Percentiles rank a stretch among this genome's conserved stretches.
phyloP scores from a whole-genome alignment of 2,329 filamentous ascomycete species.

The Ascomycota sp. region DNA sequence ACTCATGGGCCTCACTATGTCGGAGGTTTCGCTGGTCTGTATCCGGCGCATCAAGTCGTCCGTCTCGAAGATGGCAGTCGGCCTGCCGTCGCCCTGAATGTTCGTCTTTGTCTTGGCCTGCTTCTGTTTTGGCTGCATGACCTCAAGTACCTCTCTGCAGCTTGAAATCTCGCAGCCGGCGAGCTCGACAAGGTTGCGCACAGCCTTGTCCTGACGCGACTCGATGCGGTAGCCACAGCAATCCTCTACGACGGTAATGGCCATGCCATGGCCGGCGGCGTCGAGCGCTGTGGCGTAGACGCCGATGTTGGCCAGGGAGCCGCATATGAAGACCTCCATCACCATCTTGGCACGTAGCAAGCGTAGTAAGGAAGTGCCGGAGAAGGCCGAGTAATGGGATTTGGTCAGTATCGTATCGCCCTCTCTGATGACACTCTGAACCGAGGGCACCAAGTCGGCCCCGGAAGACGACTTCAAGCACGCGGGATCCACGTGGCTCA shows the following conservation, averaged over 20 bases:
- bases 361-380: slow-evolving; percentile 50
- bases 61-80: not conserved
- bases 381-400: slow-evolving; percentile 74
- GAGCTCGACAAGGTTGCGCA: slow-evolving; percentile 50
- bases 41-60: too few relatives aligned
- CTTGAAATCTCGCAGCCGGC: slow-evolving; percentile 51
- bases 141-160: slow-evolving; percentile 33
- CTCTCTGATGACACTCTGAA: slow-evolving; percentile 23
- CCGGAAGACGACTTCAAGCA: slow-evolving; percentile 27
- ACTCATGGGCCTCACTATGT: slow-evolving; percentile 12
- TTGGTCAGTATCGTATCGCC: slow-evolving; percentile 40
- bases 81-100: not conserved
- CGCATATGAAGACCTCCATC: slow-evolving; percentile 77
- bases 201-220: slow-evolving; percentile 46
- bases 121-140: slow-evolving; percentile 3
- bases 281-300: slow-evolving; percentile 84
- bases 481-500: slow-evolving; percentile 18
- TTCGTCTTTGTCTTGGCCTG: not conserved
- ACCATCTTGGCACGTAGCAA: slow-evolving; percentile 70
- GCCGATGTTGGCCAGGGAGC: slow-evolving; percentile 68
- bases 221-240: slow-evolving; percentile 66
- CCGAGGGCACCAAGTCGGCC: slow-evolving; percentile 20
- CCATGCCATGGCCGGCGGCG: slow-evolving; percentile 68
- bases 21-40: slow-evolving; percentile 6
- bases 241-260: slow-evolving; percentile 73